Percentiles rank a stretch among this genome's conserved stretches.
Evolutionary conservation across 2,329 filamentous ascomycete species (phyloP).

Genomic region (Diaporthe ilicicola): DNA sequence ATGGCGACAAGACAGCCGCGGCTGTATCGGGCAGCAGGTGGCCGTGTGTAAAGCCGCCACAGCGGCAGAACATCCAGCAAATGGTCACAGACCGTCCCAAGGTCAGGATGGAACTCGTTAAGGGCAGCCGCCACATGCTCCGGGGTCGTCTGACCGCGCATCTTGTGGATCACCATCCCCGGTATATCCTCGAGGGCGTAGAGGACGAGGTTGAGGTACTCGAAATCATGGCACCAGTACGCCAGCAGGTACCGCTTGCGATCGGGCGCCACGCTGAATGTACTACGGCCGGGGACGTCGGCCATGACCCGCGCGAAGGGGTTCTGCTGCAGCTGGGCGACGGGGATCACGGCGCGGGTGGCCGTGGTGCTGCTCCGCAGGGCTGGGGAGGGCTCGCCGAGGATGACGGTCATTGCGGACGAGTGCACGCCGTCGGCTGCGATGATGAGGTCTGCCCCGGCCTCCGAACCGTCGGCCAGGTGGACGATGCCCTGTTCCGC

Average conservation of each 20-base stretch:
- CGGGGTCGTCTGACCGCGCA: background rate
- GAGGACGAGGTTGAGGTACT: slow-evolving; percentile 14
- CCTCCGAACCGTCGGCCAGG: background rate
- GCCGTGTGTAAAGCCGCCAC: slow-evolving; percentile 3
- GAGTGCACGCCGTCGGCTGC: slow-evolving; percentile 14
- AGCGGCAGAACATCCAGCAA: slow-evolving; percentile 7
- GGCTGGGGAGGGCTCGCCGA: slow-evolving; percentile 1
- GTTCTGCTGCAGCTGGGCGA: background rate
- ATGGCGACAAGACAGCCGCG: slow-evolving; percentile 17
- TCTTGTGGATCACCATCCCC: slow-evolving; percentile 3
- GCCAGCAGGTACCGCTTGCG: slow-evolving; percentile 7
- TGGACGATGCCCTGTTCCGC: background rate
- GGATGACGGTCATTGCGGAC: slow-evolving; percentile 3
- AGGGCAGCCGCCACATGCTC: slow-evolving; percentile 1
- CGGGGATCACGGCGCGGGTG: background rate
- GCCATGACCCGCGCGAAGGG: slow-evolving; percentile 2
- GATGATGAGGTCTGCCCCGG: slow-evolving; percentile 6
- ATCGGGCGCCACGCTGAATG: slow-evolving; percentile 5
- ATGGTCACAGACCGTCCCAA: slow-evolving; percentile 6
- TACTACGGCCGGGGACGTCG: background rate
- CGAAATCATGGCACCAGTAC: slow-evolving; percentile 5
- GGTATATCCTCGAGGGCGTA: slow-evolving; percentile 7
- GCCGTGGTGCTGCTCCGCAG: slow-evolving; percentile 1
- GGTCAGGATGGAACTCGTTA: slow-evolving; percentile 4
- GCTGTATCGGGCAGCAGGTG: background rate